Conservation (phyloP, 768 basidiomycete species). For the Xerocomus spinulosus region DNA sequence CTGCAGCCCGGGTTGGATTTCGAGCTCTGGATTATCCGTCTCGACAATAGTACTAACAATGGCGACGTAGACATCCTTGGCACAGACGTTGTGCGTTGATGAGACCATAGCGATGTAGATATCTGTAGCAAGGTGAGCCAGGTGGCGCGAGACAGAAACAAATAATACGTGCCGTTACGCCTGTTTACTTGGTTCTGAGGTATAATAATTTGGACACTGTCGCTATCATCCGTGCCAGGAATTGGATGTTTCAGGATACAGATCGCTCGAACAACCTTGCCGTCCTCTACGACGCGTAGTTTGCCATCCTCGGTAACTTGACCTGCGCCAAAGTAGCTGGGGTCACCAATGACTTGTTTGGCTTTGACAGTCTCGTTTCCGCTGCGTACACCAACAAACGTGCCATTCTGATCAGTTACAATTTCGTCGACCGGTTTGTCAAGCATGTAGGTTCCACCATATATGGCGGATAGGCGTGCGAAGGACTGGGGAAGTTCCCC, state of each 20-base stretch:
- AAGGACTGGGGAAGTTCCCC: constrained; percentile 99
- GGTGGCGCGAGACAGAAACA: not conserved
- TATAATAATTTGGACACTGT: constrained; percentile 96
- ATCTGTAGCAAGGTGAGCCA: constrained; percentile 46
- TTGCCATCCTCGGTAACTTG: constrained; percentile 63
- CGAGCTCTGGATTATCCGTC: constrained; percentile 85
- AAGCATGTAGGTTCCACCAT: constrained; percentile 99
- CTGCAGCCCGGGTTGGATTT: constrained; percentile 88
- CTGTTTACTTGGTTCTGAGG: constrained; percentile 96
- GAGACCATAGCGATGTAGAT: constrained; percentile 99
- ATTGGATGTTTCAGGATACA: constrained; percentile 98
- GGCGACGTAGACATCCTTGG: constrained; percentile 91
- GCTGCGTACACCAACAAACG: constrained; percentile 89
- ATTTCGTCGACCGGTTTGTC: constrained; percentile 93
- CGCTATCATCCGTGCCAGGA: constrained; percentile 92
- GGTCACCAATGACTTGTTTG: constrained; percentile 96
- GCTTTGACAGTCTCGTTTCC: constrained; percentile 92
- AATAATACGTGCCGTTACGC: constrained; percentile 68
- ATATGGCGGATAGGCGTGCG: constrained; percentile 95
- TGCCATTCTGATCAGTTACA: constrained; percentile 78
- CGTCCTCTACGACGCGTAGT: constrained; percentile 84
- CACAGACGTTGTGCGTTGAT: constrained; percentile 94
- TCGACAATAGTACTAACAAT: constrained; percentile 99
- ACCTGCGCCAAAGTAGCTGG: constrained; percentile 90
- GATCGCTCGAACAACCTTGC: constrained; percentile 93